Evolutionary conservation across 208 protist species (phyloP), one percentile per base, ranked within the genome.

Genomic region (Leishmania martiniquensis): DNA sequence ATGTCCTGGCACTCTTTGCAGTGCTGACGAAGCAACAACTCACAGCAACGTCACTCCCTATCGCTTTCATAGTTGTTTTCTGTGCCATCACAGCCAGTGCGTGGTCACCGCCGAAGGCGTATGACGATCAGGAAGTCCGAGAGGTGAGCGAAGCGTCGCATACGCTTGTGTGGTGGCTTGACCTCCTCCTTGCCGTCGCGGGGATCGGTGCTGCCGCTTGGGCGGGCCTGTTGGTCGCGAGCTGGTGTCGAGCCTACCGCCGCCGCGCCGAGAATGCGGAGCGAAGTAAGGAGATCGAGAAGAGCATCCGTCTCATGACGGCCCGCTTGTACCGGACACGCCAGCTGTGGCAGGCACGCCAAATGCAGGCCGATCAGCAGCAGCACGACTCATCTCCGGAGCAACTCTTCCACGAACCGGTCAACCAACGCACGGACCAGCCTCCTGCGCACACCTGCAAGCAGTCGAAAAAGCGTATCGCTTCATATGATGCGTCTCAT

Each of bases 271-370:
- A 83, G 68, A 73, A 75, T 25, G 29, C 55, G 9, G 68, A 62
- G 29, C 63, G 52, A 3, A 39, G 45, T 44, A 55, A 75, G 1
- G 67, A 83, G 15, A 83, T 83, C 45, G 71, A 83, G 22, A 78
- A 75, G 47, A 77, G 72, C 5, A 83, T 83, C 47, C 49, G 70
- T 57, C 72, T 74, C 60, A 78, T 83, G 78, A 83, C 78, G 17
- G 55, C 72, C 13, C 73, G 78, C 2, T 67, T 83, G 32, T 83
- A 83, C 73, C 57, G 73, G 49, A 83, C 73, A 15, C 78, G 72
- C n/a, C 65, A 83, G 67, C 62, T 54, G 66, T 75, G 72, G 51
- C 60, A 72, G 51, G 47, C 63, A 32, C 70, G 44, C 65, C 68
- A 60, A 25, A 25, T 15, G 12, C 52, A 22, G 4, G 39, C 70